Percentiles rank a stretch among this genome's conserved stretches.
These are phyloP conservation scores for Irpex rosettiformis DNA, from an alignment of 1,284 basidiomycete genomes.

Conservation along the genomic window DNA sequence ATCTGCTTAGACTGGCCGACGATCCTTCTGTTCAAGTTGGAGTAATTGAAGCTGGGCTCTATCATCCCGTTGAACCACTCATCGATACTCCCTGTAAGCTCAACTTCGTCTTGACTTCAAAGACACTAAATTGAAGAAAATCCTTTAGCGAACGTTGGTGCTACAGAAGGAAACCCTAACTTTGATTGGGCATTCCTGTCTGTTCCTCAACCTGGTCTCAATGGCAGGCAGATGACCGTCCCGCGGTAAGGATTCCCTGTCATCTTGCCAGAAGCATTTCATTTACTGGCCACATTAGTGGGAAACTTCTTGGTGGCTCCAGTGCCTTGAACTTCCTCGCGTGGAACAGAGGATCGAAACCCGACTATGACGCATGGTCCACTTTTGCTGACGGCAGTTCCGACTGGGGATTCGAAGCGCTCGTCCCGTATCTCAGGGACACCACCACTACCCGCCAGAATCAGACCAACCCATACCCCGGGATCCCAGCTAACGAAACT, in stretches of 20 bases:
- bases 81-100: slow-evolving; percentile 5
- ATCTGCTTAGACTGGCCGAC: slow-evolving; percentile 2
- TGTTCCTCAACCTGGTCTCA: slow-evolving; percentile 3
- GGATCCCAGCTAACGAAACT: slow-evolving; percentile 3
- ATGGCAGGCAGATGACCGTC: neutral
- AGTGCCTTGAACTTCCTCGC: slow-evolving; percentile 20
- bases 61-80: slow-evolving; percentile 2
- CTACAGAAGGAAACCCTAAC: slow-evolving; percentile 7
- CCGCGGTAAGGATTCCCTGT: neutral
- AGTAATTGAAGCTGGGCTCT: slow-evolving; percentile 5
- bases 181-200: slow-evolving; percentile 8
- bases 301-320: slow-evolving; percentile 21
- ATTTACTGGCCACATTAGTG: slow-evolving; percentile 5
- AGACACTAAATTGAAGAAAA: neutral
- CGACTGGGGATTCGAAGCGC: slow-evolving; percentile 16
- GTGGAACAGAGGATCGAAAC: slow-evolving; percentile 17
- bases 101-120: neutral
- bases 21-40: neutral
- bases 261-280: neutral
- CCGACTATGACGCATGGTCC: slow-evolving; percentile 20
- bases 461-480: slow-evolving; percentile 6
- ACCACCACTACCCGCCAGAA: slow-evolving; percentile 8
- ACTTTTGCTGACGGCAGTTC: slow-evolving; percentile 3
- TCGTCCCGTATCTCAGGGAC: slow-evolving; percentile 20
- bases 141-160: slow-evolving; percentile 1